phyloP scores from a whole-genome alignment of 2,329 filamentous ascomycete genomes.

The Geosmithia flava region DNA sequence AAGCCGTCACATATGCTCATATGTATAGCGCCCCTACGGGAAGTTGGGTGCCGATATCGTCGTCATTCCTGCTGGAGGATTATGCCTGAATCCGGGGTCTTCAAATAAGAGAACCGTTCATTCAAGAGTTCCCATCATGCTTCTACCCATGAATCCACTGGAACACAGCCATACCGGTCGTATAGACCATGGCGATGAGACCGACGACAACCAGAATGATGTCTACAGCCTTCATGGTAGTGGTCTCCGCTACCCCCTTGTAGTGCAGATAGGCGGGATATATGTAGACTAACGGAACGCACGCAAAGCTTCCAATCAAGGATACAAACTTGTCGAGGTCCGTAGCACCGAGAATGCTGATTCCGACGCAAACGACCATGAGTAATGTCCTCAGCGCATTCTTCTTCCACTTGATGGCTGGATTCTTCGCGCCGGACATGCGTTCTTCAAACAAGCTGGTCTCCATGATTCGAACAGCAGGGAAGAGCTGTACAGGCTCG shows the following conservation, averaged over 20 bases:
- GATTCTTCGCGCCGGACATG: constrained; percentile 51
- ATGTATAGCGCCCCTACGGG: too few relatives aligned
- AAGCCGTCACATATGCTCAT: too few relatives aligned
- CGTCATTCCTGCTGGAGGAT: too few relatives aligned
- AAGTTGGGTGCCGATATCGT: too few relatives aligned
- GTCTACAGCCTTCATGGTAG: constrained; percentile 44
- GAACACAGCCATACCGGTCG: constrained; percentile 45
- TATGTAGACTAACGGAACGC: constrained; percentile 65
- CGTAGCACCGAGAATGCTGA: constrained; percentile 52
- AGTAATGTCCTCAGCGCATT: constrained; percentile 49
- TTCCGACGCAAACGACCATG: constrained; percentile 44
- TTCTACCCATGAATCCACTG: constrained; percentile 18
- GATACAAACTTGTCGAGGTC: constrained; percentile 66
- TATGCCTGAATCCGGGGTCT: background rate
- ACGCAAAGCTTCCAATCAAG: constrained; percentile 61
- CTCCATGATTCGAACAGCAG: constrained; percentile 60
- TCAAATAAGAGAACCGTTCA: background rate
- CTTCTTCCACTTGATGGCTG: constrained; percentile 64
- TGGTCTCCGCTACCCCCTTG: constrained; percentile 49
- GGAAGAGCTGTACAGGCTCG: constrained; percentile 64
- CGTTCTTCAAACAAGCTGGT: constrained; percentile 52
- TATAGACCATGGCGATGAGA: constrained; percentile 57
- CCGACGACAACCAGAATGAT: constrained; percentile 51
- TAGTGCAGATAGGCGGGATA: constrained; percentile 63
- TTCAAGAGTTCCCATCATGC: background rate